Percentiles rank a stretch among this genome's conserved stretches.
phyloP scores from a whole-genome alignment of 2,329 filamentous ascomycete genomes.

The Leptographium lundbergii region DNA sequence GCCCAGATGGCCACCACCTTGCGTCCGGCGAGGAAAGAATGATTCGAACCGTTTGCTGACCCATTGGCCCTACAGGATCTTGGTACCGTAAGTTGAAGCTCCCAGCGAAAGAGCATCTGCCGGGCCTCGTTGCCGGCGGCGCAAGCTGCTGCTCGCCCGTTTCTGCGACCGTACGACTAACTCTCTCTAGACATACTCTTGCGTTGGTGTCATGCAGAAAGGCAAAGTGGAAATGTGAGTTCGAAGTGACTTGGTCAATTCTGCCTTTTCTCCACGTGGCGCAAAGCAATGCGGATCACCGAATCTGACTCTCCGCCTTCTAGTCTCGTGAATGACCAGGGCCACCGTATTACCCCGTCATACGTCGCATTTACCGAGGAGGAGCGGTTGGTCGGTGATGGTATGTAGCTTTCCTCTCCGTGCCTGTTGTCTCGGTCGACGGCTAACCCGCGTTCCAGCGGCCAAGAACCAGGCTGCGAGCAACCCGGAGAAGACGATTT shows the following conservation, averaged over 20 bases:
- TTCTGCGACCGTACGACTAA: neutral
- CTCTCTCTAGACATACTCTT: conserved; percentile 53
- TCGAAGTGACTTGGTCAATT: neutral
- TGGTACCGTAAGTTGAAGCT: conserved; percentile 42
- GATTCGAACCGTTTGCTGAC: neutral
- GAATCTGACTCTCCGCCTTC: neutral
- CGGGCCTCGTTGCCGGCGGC: neutral
- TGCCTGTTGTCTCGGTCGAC: neutral
- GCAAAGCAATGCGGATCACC: neutral
- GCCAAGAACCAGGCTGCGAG: conserved; percentile 88
- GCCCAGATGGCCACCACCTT: too few relatives aligned
- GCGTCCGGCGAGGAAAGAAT: too few relatives aligned
- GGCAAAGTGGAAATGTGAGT: conserved; percentile 73
- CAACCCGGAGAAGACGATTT: conserved; percentile 67
- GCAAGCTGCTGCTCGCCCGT: too few relatives aligned
- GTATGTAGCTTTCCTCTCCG: neutral
- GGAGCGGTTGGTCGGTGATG: conserved; percentile 92
- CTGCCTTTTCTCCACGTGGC: neutral
- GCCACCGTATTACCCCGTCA: conserved; percentile 90
- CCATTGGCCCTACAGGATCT: conserved; percentile 36
- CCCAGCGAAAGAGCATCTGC: neutral
- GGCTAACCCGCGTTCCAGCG: conserved; percentile 21
- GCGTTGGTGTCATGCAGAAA: conserved; percentile 91
- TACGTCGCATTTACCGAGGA: conserved; percentile 96
- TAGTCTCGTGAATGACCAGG: conserved; percentile 76